These are phyloP conservation scores for Dorcoceras hygrometricum DNA, from an alignment of 257 asterid species.

Conservation along the genomic window DNA sequence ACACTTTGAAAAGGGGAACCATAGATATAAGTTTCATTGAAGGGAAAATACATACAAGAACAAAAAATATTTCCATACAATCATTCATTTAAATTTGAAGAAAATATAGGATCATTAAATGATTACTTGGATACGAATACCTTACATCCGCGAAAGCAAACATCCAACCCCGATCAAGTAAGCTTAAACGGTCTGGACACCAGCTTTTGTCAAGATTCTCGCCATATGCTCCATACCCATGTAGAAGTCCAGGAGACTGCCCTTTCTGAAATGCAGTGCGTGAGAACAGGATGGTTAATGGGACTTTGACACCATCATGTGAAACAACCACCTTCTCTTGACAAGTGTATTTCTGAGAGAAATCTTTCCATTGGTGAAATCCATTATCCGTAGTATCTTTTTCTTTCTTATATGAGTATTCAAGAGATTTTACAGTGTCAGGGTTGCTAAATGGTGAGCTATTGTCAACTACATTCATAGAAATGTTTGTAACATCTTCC, in stretches of 20 bases:
- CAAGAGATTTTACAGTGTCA: conserved; percentile 23
- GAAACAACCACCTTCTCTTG: conserved; percentile 65
- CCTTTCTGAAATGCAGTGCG: conserved; percentile 49
- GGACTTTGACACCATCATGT: conserved; percentile 70
- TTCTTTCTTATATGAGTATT: conserved; percentile 24
- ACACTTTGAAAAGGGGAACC: background rate
- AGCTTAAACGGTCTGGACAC: conserved; percentile 79
- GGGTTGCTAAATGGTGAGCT: conserved; percentile 15
- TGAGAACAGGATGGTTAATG: conserved; percentile 69
- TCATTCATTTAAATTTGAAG: background rate
- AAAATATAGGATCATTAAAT: background rate
- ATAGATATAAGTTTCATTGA: conserved; percentile 1
- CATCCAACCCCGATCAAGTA: conserved; percentile 92
- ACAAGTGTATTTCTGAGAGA: conserved; percentile 55
- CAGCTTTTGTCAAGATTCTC: conserved; percentile 82
- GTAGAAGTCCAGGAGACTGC: conserved; percentile 78
- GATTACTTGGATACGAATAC: conserved; percentile 32
- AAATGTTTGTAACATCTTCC: conserved; percentile 56
- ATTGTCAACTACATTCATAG: conserved; percentile 15
- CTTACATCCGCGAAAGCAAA: conserved; percentile 94
- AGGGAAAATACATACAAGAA: background rate
- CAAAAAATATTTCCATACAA: background rate
- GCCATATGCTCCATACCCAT: conserved; percentile 93
- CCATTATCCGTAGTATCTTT: conserved; percentile 25
- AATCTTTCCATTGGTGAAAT: conserved; percentile 39